phyloP scores from a whole-genome alignment of 148 eudicot species.

The Rhododendron griersonianum region DNA sequence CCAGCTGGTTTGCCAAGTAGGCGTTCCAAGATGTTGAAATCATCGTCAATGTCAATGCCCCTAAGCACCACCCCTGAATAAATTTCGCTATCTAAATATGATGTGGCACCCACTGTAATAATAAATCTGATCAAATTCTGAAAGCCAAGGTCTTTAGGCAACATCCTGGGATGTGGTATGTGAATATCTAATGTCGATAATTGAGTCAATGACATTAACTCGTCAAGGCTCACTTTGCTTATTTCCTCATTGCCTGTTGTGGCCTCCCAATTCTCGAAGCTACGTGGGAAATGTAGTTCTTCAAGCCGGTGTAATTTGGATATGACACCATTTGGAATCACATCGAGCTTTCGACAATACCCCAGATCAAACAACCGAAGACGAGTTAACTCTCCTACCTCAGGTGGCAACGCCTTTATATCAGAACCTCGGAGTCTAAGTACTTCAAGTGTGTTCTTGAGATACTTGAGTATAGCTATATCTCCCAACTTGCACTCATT shows the following conservation, averaged over 20 bases:
- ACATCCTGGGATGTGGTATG: background rate
- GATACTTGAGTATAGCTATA: background rate
- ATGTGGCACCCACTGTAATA: background rate
- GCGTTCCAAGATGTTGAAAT: background rate
- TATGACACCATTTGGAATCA: background rate
- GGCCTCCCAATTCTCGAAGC: background rate
- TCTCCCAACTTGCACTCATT: background rate
- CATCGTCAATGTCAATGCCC: too few species aligned
- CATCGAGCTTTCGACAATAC: background rate
- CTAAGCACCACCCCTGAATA: too few species aligned
- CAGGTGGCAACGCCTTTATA: background rate
- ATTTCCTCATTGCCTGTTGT: background rate
- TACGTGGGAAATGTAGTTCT: background rate
- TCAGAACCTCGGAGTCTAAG: background rate
- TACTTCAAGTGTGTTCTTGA: conserved; percentile 7
- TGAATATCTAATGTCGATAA: conserved; percentile 3
- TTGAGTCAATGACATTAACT: background rate
- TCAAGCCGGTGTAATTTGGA: conserved; percentile 1
- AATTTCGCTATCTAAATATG: rapidly evolving
- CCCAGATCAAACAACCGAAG: background rate
- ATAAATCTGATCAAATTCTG: background rate
- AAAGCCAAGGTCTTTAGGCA: background rate
- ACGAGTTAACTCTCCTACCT: background rate
- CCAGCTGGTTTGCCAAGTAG: background rate
- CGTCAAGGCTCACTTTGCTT: background rate